Evolutionary conservation across 2,329 filamentous ascomycete species (phyloP).

Genomic region (Fusarium burgessii): DNA sequence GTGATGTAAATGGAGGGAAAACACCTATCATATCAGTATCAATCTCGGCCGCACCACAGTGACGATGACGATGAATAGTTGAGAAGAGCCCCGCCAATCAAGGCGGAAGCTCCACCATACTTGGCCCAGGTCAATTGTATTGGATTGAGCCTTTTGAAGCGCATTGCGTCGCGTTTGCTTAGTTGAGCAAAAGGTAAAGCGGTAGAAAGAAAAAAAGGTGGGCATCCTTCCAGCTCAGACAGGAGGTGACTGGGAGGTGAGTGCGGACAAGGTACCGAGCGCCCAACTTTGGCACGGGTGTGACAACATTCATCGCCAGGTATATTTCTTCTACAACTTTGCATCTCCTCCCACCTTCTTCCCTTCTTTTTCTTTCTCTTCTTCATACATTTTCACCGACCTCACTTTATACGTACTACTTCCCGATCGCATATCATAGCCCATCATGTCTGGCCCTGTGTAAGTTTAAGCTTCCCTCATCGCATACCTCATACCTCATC

Average conservation of each 20-base stretch:
- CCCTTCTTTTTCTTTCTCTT: slow-evolving; percentile 34
- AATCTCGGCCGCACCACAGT: slow-evolving; percentile 34
- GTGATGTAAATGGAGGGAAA: slow-evolving; percentile 23
- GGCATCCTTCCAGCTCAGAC: slow-evolving; percentile 13
- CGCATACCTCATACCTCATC: slow-evolving; percentile 39
- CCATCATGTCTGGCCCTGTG: slow-evolving; percentile 75
- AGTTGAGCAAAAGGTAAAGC: slow-evolving; percentile 32
- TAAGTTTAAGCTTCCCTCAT: slow-evolving; percentile 62
- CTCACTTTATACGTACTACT: slow-evolving; percentile 24
- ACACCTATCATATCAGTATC: slow-evolving; percentile 15
- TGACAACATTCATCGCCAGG: slow-evolving; percentile 36
- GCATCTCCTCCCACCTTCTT: slow-evolving; percentile 31
- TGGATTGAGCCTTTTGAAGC: slow-evolving; percentile 32
- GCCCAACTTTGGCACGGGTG: slow-evolving; percentile 40
- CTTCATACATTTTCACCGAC: slow-evolving; percentile 34
- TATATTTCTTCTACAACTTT: slow-evolving; percentile 45
- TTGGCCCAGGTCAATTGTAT: slow-evolving; percentile 42
- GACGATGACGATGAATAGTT: slow-evolving; percentile 47
- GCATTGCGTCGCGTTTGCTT: slow-evolving; percentile 32
- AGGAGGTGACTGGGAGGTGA: slow-evolving; percentile 12
- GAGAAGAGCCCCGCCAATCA: slow-evolving; percentile 44
- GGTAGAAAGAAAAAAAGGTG: slow-evolving; percentile 21
- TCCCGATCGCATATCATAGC: slow-evolving; percentile 34
- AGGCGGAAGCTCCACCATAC: slow-evolving; percentile 43
- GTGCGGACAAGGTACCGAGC: slow-evolving; percentile 38